phyloP scores from a whole-genome alignment of 1,284 basidiomycete genomes.

The Microbotryum violaceum region DNA sequence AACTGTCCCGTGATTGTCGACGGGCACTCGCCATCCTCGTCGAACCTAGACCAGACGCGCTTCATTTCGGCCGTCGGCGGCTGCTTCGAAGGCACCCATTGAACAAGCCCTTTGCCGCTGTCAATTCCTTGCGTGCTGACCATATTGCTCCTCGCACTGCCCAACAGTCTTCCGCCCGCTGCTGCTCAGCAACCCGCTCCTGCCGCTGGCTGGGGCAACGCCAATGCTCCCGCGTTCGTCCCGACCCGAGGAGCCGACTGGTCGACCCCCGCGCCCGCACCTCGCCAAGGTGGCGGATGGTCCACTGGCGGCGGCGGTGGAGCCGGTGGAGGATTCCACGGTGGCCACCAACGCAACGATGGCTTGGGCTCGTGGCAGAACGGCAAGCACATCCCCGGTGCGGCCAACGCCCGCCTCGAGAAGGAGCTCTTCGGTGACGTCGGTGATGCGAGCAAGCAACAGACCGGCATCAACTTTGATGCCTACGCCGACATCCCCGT shows the following conservation, averaged over 20 bases:
- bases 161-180: conserved; percentile 5
- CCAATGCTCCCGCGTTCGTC: conserved; percentile 20
- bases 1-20: no score
- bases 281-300: conserved; percentile 18
- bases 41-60: no score
- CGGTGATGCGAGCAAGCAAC: conserved; percentile 57
- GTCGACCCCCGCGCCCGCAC: conserved; percentile 14
- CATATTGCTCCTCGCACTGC: background rate
- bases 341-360: conserved; percentile 38
- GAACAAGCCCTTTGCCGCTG: no score
- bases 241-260: conserved; percentile 8
- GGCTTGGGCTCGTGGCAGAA: conserved; percentile 75
- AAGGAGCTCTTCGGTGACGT: conserved; percentile 92
- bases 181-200: background rate
- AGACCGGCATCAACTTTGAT: conserved; percentile 99
- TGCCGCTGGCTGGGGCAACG: conserved; percentile 14
- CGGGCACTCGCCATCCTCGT: no score
- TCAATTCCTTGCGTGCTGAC: background rate
- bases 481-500: conserved; percentile 99
- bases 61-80: no score
- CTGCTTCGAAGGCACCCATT: no score
- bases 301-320: conserved; percentile 13
- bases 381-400: conserved; percentile 72
- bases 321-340: conserved; percentile 16
- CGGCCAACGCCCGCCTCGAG: conserved; percentile 77